Evolutionary conservation across 2,329 filamentous ascomycete species (phyloP).

Genomic region (Fusarium sp.): DNA sequence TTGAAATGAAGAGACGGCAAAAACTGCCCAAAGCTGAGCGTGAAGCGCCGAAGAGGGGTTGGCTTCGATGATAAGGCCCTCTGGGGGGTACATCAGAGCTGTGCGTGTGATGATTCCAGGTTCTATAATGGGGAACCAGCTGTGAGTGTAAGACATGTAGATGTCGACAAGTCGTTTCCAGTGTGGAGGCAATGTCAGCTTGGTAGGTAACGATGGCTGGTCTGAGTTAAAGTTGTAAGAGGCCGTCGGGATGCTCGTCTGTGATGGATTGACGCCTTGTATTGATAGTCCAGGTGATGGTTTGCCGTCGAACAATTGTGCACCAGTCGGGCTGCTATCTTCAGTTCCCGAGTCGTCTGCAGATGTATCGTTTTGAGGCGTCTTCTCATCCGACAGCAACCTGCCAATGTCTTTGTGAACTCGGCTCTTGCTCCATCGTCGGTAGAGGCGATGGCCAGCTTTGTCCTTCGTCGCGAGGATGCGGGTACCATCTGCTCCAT

Average conservation of each 20-base stretch:
- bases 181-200: conserved; percentile 58
- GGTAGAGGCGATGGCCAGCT: conserved; percentile 66
- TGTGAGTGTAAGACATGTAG: conserved; percentile 80
- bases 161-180: conserved; percentile 73
- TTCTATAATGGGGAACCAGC: conserved; percentile 79
- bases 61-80: conserved; percentile 45
- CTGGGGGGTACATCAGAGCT: conserved; percentile 54
- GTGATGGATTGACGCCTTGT: conserved; percentile 18
- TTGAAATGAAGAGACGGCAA: conserved; percentile 68
- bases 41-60: conserved; percentile 52
- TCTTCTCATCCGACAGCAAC: conserved; percentile 61
- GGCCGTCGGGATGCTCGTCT: conserved; percentile 6
- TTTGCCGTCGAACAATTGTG: conserved; percentile 30
- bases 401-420: conserved; percentile 71
- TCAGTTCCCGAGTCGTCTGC: conserved; percentile 48
- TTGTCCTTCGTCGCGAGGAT: conserved; percentile 63
- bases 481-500: conserved; percentile 51
- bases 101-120: conserved; percentile 67
- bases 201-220: conserved; percentile 23
- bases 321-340: conserved; percentile 39
- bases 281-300: conserved; percentile 32
- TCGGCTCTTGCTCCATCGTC: conserved; percentile 69
- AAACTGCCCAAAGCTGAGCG: conserved; percentile 68
- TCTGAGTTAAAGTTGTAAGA: conserved; percentile 9
- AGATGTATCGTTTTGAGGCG: conserved; percentile 47